Base-by-base conservation (phyloP, 805 yeast genomes). In the Saccharomycopsis schoenii region DNA sequence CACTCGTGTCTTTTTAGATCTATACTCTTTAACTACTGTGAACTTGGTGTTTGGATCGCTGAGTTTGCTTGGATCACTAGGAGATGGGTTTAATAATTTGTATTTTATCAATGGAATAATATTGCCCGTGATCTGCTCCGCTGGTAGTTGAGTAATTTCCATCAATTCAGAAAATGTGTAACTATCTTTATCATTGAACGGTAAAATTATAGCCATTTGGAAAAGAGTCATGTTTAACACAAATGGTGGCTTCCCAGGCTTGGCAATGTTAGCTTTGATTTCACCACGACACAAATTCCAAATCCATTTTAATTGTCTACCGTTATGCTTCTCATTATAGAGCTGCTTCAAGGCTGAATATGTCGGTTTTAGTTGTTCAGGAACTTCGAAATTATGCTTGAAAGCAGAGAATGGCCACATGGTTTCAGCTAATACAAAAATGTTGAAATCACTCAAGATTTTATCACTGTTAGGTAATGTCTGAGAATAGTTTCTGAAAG, bases 251-350 rank as follows among this genome's bases (percentile, higher is more conserved):
- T 84, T 86, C 6, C 92, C 92, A 42, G 87, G 85, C 66, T 86
- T 85, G 5, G 93, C 82, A 64, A 91, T 80, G 70, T 89, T 88
- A 11, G 96, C 96, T 72, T 86, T 88, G 61, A 94, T 74, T 71
- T 94, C 99, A 63, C 96, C 94, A 72, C 93, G 87, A 56, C 96
- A 89, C 70, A 89, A 83, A 68, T 90, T 87, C 97, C 97, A 94
- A 62, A 93, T 80, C 99, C 99, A 94, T 69, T 89, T 88, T 67
- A 94, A 80, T 65, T 89, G 84, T 72, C 98, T 82, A 12, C 97
- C 97, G 64, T 78, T 82, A 72, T 93, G 97, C 68, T 87, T 86
- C 41, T 78, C 76, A 52, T 82, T 78, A 72, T 93, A 96, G 62
- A 88, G 78, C 50, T 80, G 78, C 61, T 84, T 84, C 60, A 93